phyloP scores from a whole-genome alignment of 257 asterid species.

The Penstemon eatonii region DNA sequence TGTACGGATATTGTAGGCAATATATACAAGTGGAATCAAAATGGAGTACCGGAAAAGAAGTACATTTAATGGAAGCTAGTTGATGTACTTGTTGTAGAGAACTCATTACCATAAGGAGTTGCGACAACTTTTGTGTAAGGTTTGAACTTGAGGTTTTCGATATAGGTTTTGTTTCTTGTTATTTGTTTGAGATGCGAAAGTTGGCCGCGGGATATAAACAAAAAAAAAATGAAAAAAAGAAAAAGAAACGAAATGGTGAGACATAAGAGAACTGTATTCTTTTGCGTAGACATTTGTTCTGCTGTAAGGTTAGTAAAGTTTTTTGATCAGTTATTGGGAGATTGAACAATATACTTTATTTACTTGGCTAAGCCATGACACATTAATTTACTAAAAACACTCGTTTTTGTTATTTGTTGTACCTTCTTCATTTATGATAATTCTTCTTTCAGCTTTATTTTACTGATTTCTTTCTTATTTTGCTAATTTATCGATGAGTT shows the following conservation, averaged over 20 bases:
- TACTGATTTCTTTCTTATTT: not conserved
- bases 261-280: slow-evolving; percentile 29
- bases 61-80: slow-evolving; percentile 38
- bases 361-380: slow-evolving; percentile 29
- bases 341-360: slow-evolving; percentile 20
- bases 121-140: slow-evolving; percentile 40
- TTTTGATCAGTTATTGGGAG: slow-evolving; percentile 20
- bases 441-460: not conserved
- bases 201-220: slow-evolving; percentile 36
- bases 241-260: slow-evolving; percentile 34
- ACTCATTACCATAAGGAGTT: slow-evolving; percentile 38
- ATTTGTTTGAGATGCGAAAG: slow-evolving; percentile 47
- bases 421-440: not conserved
- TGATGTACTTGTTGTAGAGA: slow-evolving; percentile 39
- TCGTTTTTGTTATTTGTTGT: not conserved
- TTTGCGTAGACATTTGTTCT: slow-evolving; percentile 33
- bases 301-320: slow-evolving; percentile 28
- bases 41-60: slow-evolving; percentile 38
- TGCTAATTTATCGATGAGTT: not conserved
- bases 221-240: slow-evolving; percentile 29
- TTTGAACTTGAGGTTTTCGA: slow-evolving; percentile 36
- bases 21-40: slow-evolving; percentile 37
- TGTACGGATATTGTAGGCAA: slow-evolving; percentile 37
- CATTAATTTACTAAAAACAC: slow-evolving; percentile 20
- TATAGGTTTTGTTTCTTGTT: slow-evolving; percentile 45